phyloP scores from a whole-genome alignment of 2,329 filamentous ascomycete genomes.

The Trichoderma breve region DNA sequence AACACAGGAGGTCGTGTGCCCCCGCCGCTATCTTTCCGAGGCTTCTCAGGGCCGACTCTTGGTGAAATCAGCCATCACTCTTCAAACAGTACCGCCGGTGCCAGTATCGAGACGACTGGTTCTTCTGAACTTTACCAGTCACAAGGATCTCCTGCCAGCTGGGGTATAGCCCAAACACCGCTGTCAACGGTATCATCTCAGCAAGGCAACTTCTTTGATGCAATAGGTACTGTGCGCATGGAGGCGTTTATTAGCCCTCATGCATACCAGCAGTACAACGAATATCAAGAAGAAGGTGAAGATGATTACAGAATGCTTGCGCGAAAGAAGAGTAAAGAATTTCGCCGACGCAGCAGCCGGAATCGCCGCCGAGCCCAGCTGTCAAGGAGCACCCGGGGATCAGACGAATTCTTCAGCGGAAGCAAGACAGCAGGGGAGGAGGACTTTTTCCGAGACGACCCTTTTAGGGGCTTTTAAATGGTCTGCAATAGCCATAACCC shows the following conservation, averaged over 20 bases:
- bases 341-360: conserved; percentile 51
- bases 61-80: conserved; percentile 44
- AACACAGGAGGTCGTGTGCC: conserved; percentile 77
- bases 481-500: background rate
- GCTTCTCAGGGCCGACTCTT: conserved; percentile 62
- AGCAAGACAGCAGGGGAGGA: conserved; percentile 52
- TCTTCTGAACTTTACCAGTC: conserved; percentile 62
- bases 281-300: conserved; percentile 51
- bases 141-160: conserved; percentile 46
- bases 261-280: conserved; percentile 47
- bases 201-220: conserved; percentile 72
- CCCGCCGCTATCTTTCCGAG: conserved; percentile 71
- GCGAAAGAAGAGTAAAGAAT: conserved; percentile 55
- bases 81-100: conserved; percentile 56
- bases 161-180: conserved; percentile 48
- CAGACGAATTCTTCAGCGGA: conserved; percentile 49
- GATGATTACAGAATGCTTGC: conserved; percentile 47
- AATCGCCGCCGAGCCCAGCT: conserved; percentile 54
- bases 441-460: conserved; percentile 58
- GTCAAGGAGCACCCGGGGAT: conserved; percentile 40
- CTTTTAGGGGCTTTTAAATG: conserved; percentile 58
- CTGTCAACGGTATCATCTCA: conserved; percentile 53
- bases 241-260: conserved; percentile 84
- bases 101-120: conserved; percentile 56
- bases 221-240: conserved; percentile 90